Evolutionary conservation across 805 yeast species (phyloP), one percentile per base, ranked within the genome.

Genomic region (Isabelozyma heimii): DNA sequence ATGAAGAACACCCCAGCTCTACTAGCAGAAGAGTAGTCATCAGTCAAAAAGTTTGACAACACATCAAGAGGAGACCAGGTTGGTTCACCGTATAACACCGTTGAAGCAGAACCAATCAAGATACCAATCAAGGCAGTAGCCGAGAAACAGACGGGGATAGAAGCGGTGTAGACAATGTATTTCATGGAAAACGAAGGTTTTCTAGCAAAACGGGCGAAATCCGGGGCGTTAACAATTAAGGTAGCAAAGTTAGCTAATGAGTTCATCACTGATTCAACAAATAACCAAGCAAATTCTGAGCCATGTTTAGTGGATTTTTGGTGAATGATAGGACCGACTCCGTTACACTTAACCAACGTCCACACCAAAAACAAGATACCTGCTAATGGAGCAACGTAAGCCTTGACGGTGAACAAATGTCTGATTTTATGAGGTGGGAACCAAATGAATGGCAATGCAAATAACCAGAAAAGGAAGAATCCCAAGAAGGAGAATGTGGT

Each of bases 11-110:
- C 76, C 26, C 78, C 78, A 12, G 76, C 77, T 45, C 78, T 59
- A 51, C 65, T 67, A 14, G 75, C 75, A 20, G 72, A 49, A 15
- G 70, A 58, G 58, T 67, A 70, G 54, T 67, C 52, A 55, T 70
- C 58, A 51, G 60, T 64, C 56, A 90, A 77, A 60, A 86, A 88
- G 44, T 79, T 71, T 13, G 77, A 77, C 56, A 90, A 72, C 4
- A 88, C 88, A 55, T 87, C 95, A 49, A 90, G 70, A 7, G 97
- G 97, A 46, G 86, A 80, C 97, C 97, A 90, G 62, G 79, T 80
- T 30, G 89, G 79, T 53, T 77, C 81, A 24, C 86, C 88, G 62
- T 83, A 89, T 57, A 88, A 62, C 5, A 76, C 64, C 40, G 83
- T 73, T 3, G 94, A 85, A 1, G 96, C 88, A 8, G 96, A 85